phyloP scores from a whole-genome alignment of 1,139 yeast species.

The Meyerozyma guilliermondii region DNA sequence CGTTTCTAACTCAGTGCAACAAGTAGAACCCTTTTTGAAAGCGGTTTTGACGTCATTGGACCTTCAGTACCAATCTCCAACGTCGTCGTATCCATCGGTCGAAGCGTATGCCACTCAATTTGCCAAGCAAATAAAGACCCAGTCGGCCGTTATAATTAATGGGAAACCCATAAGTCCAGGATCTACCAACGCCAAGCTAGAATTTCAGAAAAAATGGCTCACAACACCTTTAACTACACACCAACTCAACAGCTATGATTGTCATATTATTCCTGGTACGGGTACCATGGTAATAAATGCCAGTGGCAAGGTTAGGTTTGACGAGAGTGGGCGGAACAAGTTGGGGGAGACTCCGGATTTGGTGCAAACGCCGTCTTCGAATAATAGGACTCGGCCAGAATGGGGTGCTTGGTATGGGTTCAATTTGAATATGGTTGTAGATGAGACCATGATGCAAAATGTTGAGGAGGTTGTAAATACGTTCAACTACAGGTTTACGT shows the following conservation, averaged over 20 bases:
- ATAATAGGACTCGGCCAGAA: conserved; percentile 24
- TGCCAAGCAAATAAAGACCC: conserved; percentile 41
- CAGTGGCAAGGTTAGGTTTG: conserved; percentile 65
- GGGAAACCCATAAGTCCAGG: conserved; percentile 54
- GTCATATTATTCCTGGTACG: conserved; percentile 69
- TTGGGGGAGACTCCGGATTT: conserved; percentile 57
- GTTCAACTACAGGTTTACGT: conserved; percentile 62
- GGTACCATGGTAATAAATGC: conserved; percentile 50
- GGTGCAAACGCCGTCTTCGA: conserved; percentile 14
- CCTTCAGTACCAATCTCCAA: conserved; percentile 23
- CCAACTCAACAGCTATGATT: conserved; percentile 56
- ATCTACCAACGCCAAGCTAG: conserved; percentile 35
- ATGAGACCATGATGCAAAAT: conserved; percentile 44
- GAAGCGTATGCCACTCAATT: conserved; percentile 50
- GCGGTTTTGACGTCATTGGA: conserved; percentile 35
- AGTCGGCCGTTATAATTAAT: conserved; percentile 53
- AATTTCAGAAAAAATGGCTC: conserved; percentile 65
- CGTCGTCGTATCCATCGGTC: conserved; percentile 26
- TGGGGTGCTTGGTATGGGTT: conserved; percentile 75
- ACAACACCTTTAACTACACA: conserved; percentile 59
- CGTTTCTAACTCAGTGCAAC: conserved; percentile 26
- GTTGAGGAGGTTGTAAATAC: conserved; percentile 48
- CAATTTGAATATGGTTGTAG: conserved; percentile 52
- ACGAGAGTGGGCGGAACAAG: conserved; percentile 65
- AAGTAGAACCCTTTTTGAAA: conserved; percentile 42